phyloP scores from a whole-genome alignment of 352 stramenopile genomes.

The Globisporangium acanthophoron region DNA sequence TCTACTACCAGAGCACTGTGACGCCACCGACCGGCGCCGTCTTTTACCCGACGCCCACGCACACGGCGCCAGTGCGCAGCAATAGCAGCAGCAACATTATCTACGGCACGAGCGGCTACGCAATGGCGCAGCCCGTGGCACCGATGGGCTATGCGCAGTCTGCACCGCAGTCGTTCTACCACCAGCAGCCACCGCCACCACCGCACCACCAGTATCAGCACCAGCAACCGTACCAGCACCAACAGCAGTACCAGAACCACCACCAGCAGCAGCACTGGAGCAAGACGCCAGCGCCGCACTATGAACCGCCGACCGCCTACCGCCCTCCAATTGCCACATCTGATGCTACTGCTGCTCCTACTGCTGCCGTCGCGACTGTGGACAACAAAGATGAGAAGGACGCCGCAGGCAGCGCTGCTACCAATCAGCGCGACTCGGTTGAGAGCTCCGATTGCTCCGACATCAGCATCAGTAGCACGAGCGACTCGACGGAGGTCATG shows the following conservation, averaged over 20 bases:
- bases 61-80: neutral
- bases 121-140: slow-evolving; percentile 1
- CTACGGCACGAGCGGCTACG: slow-evolving; percentile 1
- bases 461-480: neutral
- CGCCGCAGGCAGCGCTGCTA: neutral
- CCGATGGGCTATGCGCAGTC: neutral
- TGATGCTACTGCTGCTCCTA: neutral
- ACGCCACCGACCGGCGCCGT: neutral
- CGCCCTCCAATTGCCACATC: slow-evolving; percentile 4
- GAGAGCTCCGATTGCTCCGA: neutral
- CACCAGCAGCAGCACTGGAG: slow-evolving; percentile 5
- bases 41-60: neutral
- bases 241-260: neutral
- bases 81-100: neutral
- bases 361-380: neutral
- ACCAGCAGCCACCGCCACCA: neutral
- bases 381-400: slow-evolving; percentile 2
- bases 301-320: slow-evolving; percentile 1
- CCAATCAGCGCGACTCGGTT: neutral
- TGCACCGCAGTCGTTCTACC: neutral
- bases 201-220: neutral
- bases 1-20: slow-evolving; percentile 12
- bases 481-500: slow-evolving; percentile 37
- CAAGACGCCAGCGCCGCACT: slow-evolving; percentile 24
- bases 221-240: too few relatives aligned